These are phyloP conservation scores for Syzygium malaccense DNA, from an alignment of 441 rosid species.

Conservation along the genomic window DNA sequence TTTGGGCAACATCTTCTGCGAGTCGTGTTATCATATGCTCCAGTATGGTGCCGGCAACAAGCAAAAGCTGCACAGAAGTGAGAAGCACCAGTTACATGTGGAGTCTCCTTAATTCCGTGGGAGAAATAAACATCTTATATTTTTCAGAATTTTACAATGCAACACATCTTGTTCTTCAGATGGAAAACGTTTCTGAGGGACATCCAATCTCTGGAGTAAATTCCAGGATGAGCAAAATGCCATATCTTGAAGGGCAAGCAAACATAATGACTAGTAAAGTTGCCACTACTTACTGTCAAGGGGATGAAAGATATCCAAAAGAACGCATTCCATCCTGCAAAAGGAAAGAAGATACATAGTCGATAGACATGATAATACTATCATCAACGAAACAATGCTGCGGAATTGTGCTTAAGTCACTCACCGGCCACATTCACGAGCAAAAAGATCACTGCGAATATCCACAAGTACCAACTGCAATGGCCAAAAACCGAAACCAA, in stretches of 20 bases:
- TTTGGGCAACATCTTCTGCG: not conserved
- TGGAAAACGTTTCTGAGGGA: not conserved
- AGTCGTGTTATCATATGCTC: not conserved
- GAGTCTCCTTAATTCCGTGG: not conserved
- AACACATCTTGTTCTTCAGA: not conserved
- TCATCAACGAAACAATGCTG: not conserved
- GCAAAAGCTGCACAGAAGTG: fast-evolving
- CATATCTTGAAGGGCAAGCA: not conserved
- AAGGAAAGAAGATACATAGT: not conserved
- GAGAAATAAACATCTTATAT: not conserved
- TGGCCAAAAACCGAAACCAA: not conserved
- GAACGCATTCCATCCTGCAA: not conserved
- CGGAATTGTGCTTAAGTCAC: not conserved
- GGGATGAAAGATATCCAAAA: not conserved
- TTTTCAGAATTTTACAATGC: not conserved
- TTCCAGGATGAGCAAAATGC: not conserved
- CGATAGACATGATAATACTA: not conserved
- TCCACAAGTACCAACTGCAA: not conserved
- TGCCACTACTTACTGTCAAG: not conserved
- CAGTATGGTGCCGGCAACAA: not conserved
- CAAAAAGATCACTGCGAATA: not conserved
- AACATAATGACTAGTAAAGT: not conserved
- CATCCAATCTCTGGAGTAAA: not conserved
- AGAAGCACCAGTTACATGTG: not conserved
- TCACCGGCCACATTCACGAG: not conserved